Evolutionary conservation across 208 protist species (phyloP), one percentile per base, ranked within the genome.

Genomic region (Crithidia expoeki): DNA sequence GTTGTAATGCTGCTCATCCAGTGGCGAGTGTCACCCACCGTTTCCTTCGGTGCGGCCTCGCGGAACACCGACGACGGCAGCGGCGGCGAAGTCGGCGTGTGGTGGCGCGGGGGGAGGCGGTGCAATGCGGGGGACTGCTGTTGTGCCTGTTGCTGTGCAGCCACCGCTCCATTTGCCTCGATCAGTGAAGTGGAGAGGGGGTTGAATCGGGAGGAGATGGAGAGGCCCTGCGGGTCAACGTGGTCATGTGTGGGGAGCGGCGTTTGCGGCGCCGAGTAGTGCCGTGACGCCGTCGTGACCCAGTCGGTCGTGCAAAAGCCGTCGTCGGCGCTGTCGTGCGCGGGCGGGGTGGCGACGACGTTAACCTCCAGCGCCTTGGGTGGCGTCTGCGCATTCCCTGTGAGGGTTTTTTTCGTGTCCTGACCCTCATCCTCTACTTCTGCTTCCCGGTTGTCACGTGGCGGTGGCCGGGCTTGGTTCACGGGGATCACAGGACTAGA

Each of bases 51-150:
- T 4, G 59, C 59, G 17, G 68, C 53, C 6, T 59, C 44, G 7
- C 50, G 58, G 21, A 63, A 73, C 19, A 58, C 58, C 21, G 57
- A 59, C 19, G 58, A 67, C 56, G 56, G 49, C 47, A 25, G 44
- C 57, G 49, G 30, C 23, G 51, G 63, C 19, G 55, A 47, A 1
- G 32, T 52, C 19, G 46, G 58, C 9, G 46, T 67, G 21, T 52
- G 52, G 33, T 57, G 63, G 30, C 40, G 55, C 28, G 53, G 52
- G 2, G 19, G 52, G 12, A 14, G 52, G 0, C 23, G 34, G 61
- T 57, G 58, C 6, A 61, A 34, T 4, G 42, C 38, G 3, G 30
- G 52, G 3, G 33, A 32, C 17, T 38, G 32, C 19, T 9, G 7
- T 6, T n/a, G n/a, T n/a, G n/a, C n/a, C n/a, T 12, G 17, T 33